phyloP scores from a whole-genome alignment of 192 early-diverging fungal species.

The Gonapodya sp. region DNA sequence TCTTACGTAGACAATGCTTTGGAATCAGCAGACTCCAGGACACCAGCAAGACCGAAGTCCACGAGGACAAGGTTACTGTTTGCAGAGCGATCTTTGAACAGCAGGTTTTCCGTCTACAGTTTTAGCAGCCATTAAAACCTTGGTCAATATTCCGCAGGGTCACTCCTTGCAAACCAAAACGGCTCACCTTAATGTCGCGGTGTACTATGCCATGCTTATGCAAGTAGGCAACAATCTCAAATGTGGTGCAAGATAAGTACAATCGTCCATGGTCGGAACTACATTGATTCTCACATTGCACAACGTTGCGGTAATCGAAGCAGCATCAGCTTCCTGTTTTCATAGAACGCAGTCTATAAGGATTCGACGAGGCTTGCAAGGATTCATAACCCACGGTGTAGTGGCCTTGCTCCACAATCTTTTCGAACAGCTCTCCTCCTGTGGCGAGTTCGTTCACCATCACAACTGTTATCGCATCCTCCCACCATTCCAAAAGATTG shows the following conservation, averaged over 20 bases:
- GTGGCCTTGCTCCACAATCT: not conserved
- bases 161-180: not conserved
- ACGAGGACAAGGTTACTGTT: conserved; percentile 57
- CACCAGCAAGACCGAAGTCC: conserved; percentile 57
- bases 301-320: not conserved
- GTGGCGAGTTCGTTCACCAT: conserved; percentile 6
- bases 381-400: not conserved
- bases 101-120: not conserved
- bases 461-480: not conserved
- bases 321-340: not conserved
- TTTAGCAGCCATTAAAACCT: no score
- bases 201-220: conserved; percentile 83
- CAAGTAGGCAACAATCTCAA: conserved; percentile 70
- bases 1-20: not conserved
- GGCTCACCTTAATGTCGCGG: conserved; percentile 43
- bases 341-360: not conserved
- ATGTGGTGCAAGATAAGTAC: no score
- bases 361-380: not conserved
- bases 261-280: no score
- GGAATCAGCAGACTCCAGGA: not conserved
- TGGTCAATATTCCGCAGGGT: conserved; percentile 45
- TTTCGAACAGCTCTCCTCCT: not conserved
- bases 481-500: not conserved
- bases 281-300: no score
- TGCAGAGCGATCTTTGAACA: not conserved